Evolutionary conservation across 495 filamentous ascomycete species (phyloP), one percentile per base, ranked within the genome.

Genomic region (Pseudotulostoma volvatum): DNA sequence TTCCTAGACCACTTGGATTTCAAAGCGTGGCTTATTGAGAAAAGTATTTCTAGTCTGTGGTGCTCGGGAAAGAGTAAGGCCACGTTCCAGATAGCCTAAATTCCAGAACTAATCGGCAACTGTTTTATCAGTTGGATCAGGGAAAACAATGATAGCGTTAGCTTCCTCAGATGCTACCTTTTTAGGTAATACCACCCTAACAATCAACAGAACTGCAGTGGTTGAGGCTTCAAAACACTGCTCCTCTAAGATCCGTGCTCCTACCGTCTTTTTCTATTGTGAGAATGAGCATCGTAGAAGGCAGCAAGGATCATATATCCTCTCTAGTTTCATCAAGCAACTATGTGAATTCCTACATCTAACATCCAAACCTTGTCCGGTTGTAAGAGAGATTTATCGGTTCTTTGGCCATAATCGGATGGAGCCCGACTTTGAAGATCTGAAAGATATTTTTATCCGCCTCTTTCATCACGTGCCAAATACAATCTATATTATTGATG

Each of bases 21-120:
- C 30, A 17, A 47, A 33, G 36, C 33, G 2, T 50, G 47, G 44
- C 21, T 50, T 25, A n/a, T n/a, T n/a, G 33, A 9, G 1, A 21
- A 41, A 30, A 36, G 41, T 11, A 37, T 28, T 37, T 38, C 48
- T 7, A 32, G 38, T 42, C 32, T 53, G 15, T 53, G 51, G 51
- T 48, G 48, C 39, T 48, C 51, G 1, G 51, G 51, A 37, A 51
- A 44, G 14, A 53, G 42, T 51, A 49, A 38, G 40, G 28, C 21
- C 9, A 14, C 7, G 9, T 7, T 7, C 4, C 18, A 14, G 7
- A 7, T 8, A 16, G 45, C 33, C 39, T 25, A 36, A 23, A 39
- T 34, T 40, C 25, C 35, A 17, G 40, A 40, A 13, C 34, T 11
- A 7, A 42, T 31, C 20, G 18, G 35, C 5, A n/a, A n/a, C n/a